phyloP scores from a whole-genome alignment of 2,329 filamentous ascomycete species.

The Trichoderma sp. region DNA sequence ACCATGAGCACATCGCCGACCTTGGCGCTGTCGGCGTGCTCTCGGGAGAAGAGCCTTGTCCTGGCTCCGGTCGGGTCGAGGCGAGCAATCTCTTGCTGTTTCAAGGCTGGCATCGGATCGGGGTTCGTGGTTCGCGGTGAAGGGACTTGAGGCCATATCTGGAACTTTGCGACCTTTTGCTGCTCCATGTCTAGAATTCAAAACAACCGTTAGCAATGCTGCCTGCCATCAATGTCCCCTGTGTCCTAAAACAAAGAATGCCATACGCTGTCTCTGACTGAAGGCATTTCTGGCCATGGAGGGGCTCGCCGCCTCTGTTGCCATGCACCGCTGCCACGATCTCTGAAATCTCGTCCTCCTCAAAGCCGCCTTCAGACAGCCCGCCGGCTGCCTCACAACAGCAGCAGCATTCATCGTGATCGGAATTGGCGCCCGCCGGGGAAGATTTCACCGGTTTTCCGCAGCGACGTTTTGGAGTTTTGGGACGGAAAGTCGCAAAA shows the following conservation, averaged over 20 bases:
- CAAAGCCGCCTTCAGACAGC: conserved; percentile 65
- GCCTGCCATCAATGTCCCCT: rapidly evolving
- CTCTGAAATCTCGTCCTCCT: conserved; percentile 54
- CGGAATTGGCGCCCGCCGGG: conserved; percentile 6
- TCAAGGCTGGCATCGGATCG: conserved; percentile 66
- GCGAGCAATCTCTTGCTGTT: conserved; percentile 62
- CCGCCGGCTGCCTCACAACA: conserved; percentile 61
- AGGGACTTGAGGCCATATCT: conserved; percentile 54
- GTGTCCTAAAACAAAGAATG: not conserved
- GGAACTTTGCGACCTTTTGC: conserved; percentile 41
- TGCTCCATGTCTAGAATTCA: conserved; percentile 32
- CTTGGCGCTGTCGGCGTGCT: conserved; percentile 74
- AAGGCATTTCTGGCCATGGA: conserved; percentile 28
- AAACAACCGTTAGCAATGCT: conserved; percentile 19
- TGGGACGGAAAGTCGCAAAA: conserved; percentile 18
- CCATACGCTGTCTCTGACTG: conserved; percentile 37
- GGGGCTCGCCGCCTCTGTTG: conserved; percentile 35
- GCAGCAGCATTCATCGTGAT: conserved; percentile 59
- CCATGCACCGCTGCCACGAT: conserved; percentile 45
- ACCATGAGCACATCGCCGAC: conserved; percentile 91
- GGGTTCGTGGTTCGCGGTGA: conserved; percentile 55
- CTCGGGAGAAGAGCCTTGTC: conserved; percentile 72
- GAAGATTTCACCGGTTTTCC: conserved; percentile 19
- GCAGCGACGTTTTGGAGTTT: not conserved
- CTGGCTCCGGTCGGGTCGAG: conserved; percentile 86